Evolutionary conservation across 176 grass and related monocot species (phyloP), one percentile per base, ranked within the genome.

Genomic region (Urochloa ruziziensis): DNA sequence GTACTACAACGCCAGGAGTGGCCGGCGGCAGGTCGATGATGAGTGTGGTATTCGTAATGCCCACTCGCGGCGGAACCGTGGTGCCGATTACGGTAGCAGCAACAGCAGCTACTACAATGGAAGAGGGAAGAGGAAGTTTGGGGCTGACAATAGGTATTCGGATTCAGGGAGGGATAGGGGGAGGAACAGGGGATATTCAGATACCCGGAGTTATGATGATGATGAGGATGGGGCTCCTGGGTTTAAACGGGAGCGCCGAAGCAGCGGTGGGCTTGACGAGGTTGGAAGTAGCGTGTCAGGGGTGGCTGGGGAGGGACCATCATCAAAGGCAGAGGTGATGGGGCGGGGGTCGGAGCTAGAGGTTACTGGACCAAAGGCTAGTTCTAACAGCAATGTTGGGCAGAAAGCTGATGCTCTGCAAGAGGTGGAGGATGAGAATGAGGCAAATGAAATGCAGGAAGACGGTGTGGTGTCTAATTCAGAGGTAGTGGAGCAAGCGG

Each of bases 271-370:
- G 57, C n/a, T 73, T 65, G 93, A 98, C 67, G 93, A 98, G 52
- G 87, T 83, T 49, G 93, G 93, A 67, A 98, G 93, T 88, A 86
- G 96, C 6, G 28, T 98, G 28, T 97, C 91, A 0, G 88, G 88
- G n/a, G 80, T 89, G 36, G 89, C 89, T 39, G 82, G 70, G 63
- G 86, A 94, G 69, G 67, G 90, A 12, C 80, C 78, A 23, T 69
- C 67, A 10, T 88, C 86, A 0, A 95, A 94, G 85, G 63, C 18
- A 11, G 96, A 98, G 54, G 80, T 33, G 19, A 61, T 78, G 24
- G 88, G 91, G n/a, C n/a, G n/a, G 62, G 96, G 95, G 73, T 96
- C 88, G 0, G 93, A 98, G 46, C 62, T 93, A n/a, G 91, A 99
- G 62, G 96, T 96, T 85, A 80, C 91, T 17, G 93, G 91, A 35